phyloP scores from a whole-genome alignment of 768 basidiomycete genomes.

The Suillus americanus region DNA sequence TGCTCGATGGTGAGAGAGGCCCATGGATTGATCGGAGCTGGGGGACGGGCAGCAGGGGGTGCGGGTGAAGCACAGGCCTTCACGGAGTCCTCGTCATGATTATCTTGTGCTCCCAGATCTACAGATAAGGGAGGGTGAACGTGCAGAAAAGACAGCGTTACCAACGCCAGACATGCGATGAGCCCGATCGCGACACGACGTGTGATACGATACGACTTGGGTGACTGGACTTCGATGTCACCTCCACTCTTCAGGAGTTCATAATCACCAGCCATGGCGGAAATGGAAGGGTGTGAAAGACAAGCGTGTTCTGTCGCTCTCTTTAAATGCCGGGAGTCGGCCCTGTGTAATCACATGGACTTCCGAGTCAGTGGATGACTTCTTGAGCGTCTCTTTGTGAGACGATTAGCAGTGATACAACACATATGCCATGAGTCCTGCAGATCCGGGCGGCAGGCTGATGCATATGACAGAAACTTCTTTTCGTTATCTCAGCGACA shows the following conservation, averaged over 20 bases:
- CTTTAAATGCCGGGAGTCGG: not conserved
- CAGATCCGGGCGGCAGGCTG: not conserved
- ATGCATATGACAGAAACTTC: not conserved
- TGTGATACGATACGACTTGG: slow-evolving; percentile 9
- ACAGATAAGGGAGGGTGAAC: slow-evolving; percentile 6
- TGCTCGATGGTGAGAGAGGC: slow-evolving; percentile 47
- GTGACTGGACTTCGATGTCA: not conserved
- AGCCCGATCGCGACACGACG: slow-evolving; percentile 16
- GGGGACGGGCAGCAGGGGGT: slow-evolving; percentile 37
- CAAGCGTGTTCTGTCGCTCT: not conserved
- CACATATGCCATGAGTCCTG: not conserved
- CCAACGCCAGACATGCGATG: slow-evolving; percentile 12
- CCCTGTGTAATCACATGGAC: not conserved
- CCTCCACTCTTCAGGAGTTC: slow-evolving; percentile 14
- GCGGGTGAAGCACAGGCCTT: slow-evolving; percentile 35
- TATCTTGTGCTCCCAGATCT: not conserved
- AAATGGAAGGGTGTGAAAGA: not conserved
- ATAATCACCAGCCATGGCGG: slow-evolving; percentile 22
- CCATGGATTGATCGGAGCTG: slow-evolving; percentile 51
- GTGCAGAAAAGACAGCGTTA: slow-evolving; percentile 14
- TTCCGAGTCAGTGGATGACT: not conserved
- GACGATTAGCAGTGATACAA: not conserved
- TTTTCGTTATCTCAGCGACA: not conserved
- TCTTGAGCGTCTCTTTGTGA: not conserved
- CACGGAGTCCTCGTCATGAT: slow-evolving; percentile 15